Conservation (phyloP, 176 grass and related monocot species). For the Metroxylon sagu region DNA sequence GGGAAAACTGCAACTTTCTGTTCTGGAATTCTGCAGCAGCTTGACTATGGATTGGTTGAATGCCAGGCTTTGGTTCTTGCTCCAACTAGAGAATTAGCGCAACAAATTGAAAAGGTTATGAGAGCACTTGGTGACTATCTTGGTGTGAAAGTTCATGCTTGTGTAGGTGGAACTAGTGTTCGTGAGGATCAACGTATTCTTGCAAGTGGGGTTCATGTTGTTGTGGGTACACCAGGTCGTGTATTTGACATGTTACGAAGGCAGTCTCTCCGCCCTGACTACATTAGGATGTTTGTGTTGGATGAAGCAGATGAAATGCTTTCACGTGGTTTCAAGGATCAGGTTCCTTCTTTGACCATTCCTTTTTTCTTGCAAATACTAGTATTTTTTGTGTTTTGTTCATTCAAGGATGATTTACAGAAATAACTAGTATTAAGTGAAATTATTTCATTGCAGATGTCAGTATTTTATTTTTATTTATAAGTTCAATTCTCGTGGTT, state of each 20-base stretch:
- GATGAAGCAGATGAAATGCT: slow-evolving; percentile 19
- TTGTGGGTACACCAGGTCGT: slow-evolving; percentile 5
- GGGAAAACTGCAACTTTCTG: slow-evolving; percentile 16
- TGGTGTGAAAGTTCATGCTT: slow-evolving; percentile 12
- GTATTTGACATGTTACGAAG: slow-evolving; percentile 12
- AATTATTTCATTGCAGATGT: too few relatives aligned
- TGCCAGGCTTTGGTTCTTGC: slow-evolving; percentile 16
- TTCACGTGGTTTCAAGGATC: slow-evolving; percentile 19
- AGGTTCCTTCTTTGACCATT: slow-evolving; percentile 1
- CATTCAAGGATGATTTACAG: too few relatives aligned
- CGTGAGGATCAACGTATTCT: slow-evolving; percentile 17
- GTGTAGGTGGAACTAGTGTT: slow-evolving; percentile 11
- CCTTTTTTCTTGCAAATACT: too few relatives aligned
- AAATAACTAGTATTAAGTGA: too few relatives aligned
- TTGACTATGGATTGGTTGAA: slow-evolving; percentile 11
- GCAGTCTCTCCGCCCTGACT: slow-evolving; percentile 10
- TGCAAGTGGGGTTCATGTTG: slow-evolving; percentile 10
- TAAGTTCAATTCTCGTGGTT: too few relatives aligned
- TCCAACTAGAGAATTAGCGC: slow-evolving; percentile 11
- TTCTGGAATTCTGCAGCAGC: slow-evolving; percentile 11
- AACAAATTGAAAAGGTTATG: slow-evolving; percentile 17
- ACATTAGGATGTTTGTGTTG: slow-evolving; percentile 6
- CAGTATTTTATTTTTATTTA: too few relatives aligned
- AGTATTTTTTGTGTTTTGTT: too few relatives aligned
- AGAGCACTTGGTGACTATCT: slow-evolving; percentile 14